These are phyloP conservation scores for Graphium sp. DNA, from an alignment of 2,329 filamentous ascomycete genomes.

Conservation along the genomic window DNA sequence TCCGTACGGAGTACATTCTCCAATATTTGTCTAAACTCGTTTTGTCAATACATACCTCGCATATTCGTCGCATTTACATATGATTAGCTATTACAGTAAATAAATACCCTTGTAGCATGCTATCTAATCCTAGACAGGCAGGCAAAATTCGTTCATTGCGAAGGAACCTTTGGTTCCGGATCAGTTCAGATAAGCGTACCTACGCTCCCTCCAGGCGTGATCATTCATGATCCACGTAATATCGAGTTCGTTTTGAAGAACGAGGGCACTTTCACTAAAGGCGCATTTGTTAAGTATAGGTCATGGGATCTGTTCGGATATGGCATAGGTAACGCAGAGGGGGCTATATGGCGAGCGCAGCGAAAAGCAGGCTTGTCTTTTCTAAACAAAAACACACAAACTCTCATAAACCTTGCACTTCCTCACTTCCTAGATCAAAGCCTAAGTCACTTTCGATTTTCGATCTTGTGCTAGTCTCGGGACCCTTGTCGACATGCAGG, in stretches of 20 bases:
- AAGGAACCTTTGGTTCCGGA: too few relatives aligned
- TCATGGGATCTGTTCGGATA: slow-evolving; percentile 48
- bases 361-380: slow-evolving; percentile 44
- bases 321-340: slow-evolving; percentile 51
- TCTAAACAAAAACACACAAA: slow-evolving; percentile 38
- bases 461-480: slow-evolving; percentile 10
- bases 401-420: slow-evolving; percentile 38
- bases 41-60: too few relatives aligned
- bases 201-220: slow-evolving; percentile 42
- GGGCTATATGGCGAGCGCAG: slow-evolving; percentile 45
- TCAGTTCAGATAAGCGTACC: slow-evolving; percentile 46
- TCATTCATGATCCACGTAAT: slow-evolving; percentile 44
- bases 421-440: slow-evolving; percentile 32
- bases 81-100: too few relatives aligned
- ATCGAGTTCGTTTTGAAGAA: slow-evolving; percentile 46
- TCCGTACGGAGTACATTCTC: too few relatives aligned
- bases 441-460: slow-evolving; percentile 16
- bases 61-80: too few relatives aligned
- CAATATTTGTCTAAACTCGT: too few relatives aligned
- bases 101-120: too few relatives aligned
- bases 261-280: slow-evolving; percentile 43
- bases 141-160: too few relatives aligned
- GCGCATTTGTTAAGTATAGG: slow-evolving; percentile 40
- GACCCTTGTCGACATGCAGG: slow-evolving; percentile 33
- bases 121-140: too few relatives aligned